Conservation (phyloP, 345 rosid genomes). For the Dovyalis caffra region DNA sequence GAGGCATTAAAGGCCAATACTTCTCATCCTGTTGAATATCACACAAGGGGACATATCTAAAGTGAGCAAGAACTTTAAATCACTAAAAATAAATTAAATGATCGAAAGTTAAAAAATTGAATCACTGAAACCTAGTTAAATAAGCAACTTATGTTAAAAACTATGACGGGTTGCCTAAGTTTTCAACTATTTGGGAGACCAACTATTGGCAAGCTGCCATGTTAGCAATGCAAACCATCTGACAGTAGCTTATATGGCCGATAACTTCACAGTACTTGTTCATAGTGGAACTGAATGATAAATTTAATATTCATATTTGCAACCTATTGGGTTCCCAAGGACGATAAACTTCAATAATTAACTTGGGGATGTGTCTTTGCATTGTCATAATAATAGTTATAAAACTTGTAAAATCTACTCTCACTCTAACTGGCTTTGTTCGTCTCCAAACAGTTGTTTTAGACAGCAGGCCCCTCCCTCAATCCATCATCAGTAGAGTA, state of each 20-base stretch:
- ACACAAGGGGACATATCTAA: background rate
- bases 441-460: background rate
- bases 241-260: background rate
- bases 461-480: background rate
- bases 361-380: background rate
- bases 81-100: background rate
- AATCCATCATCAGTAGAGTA: too few relatives aligned
- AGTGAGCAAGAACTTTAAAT: background rate
- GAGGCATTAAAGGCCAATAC: conserved; percentile 61
- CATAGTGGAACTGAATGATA: background rate
- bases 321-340: background rate
- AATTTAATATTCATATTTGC: background rate
- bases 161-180: background rate
- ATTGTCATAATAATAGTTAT: background rate
- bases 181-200: background rate
- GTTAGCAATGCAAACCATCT: background rate
- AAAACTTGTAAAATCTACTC: background rate
- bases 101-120: background rate
- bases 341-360: background rate
- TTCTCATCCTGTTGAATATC: conserved; percentile 45
- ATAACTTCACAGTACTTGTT: background rate
- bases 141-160: background rate
- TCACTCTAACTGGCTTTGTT: background rate
- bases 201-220: background rate
- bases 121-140: background rate